Evolutionary conservation across 768 basidiomycete genomes (phyloP), one percentile per base, ranked within the genome.

Genomic region (Leucocoprinus leucothites): DNA sequence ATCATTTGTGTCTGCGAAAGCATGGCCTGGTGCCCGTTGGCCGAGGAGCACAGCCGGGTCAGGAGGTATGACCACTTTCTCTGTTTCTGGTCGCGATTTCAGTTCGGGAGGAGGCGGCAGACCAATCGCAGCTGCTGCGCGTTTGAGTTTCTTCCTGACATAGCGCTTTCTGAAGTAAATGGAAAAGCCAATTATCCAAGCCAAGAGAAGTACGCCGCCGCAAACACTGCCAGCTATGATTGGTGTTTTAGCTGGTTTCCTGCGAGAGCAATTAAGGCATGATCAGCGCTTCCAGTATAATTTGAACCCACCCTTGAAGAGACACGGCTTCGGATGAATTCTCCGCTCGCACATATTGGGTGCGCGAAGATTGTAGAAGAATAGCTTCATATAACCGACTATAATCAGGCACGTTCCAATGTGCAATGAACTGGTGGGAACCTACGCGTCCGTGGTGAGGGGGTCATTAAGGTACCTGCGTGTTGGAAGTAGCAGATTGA

Each of bases 21-120:
- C 52, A 42, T 56, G 43, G 11, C 81, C 80, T 2, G 80, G 75
- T 53, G 65, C 60, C 19, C 70, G 64, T 44, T 75, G 71, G 18
- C 81, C 81, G 42, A 80, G 68, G n/a, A 85, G 65, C 26, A 86
- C 73, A 38, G 84, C 85, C n/a, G 85, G 84, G 66, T 87, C 85
- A 1, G 84, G 84, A 18, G 84, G 84, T 18, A 85, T 81, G 48
- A 85, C 72, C 52, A 82, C 70, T 45, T 69, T 75, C 60, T 80
- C 76, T 50, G 73, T 69, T 47, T 69, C 65, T 51, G 72, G 60
- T 53, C 71, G 36, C 13, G 44, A 69, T 62, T 74, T 76, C 50
- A 63, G 65, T 51, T 70, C 64, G 16, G 77, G 74, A 53, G 74
- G 74, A 53, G 74, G 64, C 3, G 60, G 59, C 26, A 71, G 68